phyloP scores from a whole-genome alignment of 768 basidiomycete genomes.

The Omphalotus guepiniiformis region DNA sequence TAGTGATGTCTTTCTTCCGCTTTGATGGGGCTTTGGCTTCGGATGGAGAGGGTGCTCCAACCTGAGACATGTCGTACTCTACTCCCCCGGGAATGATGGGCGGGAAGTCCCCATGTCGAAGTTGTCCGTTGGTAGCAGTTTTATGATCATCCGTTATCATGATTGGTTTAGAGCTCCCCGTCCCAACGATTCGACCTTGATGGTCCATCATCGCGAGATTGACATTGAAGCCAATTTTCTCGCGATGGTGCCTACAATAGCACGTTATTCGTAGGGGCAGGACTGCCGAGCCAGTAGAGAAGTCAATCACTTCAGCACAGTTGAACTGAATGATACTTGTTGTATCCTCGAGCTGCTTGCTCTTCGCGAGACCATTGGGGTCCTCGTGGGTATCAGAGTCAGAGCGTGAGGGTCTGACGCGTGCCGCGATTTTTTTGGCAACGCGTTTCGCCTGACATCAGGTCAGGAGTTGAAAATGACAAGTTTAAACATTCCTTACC shows the following conservation, averaged over 20 bases:
- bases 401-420: slow-evolving; percentile 65
- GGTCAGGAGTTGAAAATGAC: slow-evolving; percentile 6
- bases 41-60: slow-evolving; percentile 12
- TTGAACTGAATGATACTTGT: slow-evolving; percentile 94
- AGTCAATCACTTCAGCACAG: slow-evolving; percentile 85
- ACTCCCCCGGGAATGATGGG: too few species aligned
- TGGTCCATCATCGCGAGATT: slow-evolving; percentile 83
- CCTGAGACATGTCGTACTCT: slow-evolving; percentile 50
- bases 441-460: slow-evolving; percentile 73
- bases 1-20: slow-evolving; percentile 43
- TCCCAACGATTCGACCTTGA: slow-evolving; percentile 74
- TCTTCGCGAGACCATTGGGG: slow-evolving; percentile 37
- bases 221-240: slow-evolving; percentile 92
- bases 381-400: slow-evolving; percentile 70
- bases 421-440: slow-evolving; percentile 82
- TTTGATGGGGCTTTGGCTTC: slow-evolving; percentile 34
- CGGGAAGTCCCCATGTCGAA: slow-evolving; percentile 26
- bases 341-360: slow-evolving; percentile 56
- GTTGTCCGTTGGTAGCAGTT: slow-evolving; percentile 34
- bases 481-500: slow-evolving; percentile 31
- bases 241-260: slow-evolving; percentile 97
- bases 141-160: slow-evolving; percentile 99
- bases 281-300: slow-evolving; percentile 79
- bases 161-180: slow-evolving; percentile 81
- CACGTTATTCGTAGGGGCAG: slow-evolving; percentile 96